Evolutionary conservation across 192 early-diverging fungal species (phyloP).

Genomic region (Coemansia guatemalensis): DNA sequence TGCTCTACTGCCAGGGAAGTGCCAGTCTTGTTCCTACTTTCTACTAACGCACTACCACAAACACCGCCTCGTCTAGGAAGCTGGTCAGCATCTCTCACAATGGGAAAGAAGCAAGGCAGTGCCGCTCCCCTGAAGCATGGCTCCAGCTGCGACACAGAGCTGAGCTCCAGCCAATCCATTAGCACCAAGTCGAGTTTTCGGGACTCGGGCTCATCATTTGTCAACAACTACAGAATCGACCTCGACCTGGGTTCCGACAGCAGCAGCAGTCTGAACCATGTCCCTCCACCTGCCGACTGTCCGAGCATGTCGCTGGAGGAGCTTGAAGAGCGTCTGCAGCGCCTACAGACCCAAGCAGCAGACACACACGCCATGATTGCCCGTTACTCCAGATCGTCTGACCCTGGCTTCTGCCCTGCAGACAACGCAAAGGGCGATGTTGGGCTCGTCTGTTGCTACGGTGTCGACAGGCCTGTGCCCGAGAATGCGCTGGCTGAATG

Average conservation of each 20-base stretch:
- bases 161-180: too few relatives aligned
- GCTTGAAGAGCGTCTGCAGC: constrained; percentile 3
- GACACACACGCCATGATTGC: neutral
- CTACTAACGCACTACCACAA: too few relatives aligned
- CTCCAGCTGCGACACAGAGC: too few relatives aligned
- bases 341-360: neutral
- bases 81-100: too few relatives aligned
- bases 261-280: neutral
- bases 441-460: neutral
- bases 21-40: too few relatives aligned
- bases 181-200: neutral
- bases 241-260: constrained; percentile 1
- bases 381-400: neutral
- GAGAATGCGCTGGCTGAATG: neutral
- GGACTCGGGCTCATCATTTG: neutral
- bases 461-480: neutral
- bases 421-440: neutral
- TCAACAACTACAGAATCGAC: constrained; percentile 5
- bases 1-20: too few relatives aligned
- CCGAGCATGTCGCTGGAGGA: constrained; percentile 5
- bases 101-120: too few relatives aligned
- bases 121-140: too few relatives aligned
- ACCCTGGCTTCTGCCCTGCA: neutral
- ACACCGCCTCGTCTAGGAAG: too few relatives aligned
- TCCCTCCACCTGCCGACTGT: neutral